Evolutionary conservation across 1,284 basidiomycete species (phyloP), one percentile per base, ranked within the genome.

Genomic region (Mrakiaceae sp.): DNA sequence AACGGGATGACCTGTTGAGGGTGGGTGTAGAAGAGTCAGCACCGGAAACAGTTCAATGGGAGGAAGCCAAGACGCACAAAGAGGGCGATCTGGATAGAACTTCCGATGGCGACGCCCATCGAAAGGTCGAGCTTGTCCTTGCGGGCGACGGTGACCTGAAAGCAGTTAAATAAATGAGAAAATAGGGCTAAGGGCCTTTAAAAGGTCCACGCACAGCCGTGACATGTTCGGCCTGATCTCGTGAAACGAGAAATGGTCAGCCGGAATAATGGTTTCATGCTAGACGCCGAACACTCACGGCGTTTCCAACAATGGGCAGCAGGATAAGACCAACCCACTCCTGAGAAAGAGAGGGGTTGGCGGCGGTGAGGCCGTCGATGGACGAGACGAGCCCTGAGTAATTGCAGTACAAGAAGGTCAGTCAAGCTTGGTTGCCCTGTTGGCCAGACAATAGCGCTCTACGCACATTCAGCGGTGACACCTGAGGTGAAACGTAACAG

Each of bases 61-160:
- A 8, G 8, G 14, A 9, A 14, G 14, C 9, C 48, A 49, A 49
- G 14, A 14, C 9, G 48, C 1, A 49, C 9, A 70, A 90, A 85
- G 55, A 91, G 80, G 0, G 87, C 84, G 79, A 85, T 69, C 69
- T 88, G 87, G 68, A 97, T 95, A 5, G 87, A 89, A 68, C 86
- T 88, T 11, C 93, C 93, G 63, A 97, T 87, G 64, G 88, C 89
- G 67, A 97, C 90, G 3, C 86, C 86, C 68, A 96, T 89, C 0
- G 88, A 87, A 47, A 91, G 78, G 72, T 90, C 88, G 84, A 90
- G 91, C 72, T 88, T 87, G 63, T 72, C 73, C 75, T 89, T 87
- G 64, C 87, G 83, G 0, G 88, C 87, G 48, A 74, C 73, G 0
- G 72, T 71, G 27, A 76, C 27, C 27, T 27, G 27, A 27, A 27